phyloP scores from a whole-genome alignment of 2,329 filamentous ascomycete genomes.

The Aureobasidium sp. region DNA sequence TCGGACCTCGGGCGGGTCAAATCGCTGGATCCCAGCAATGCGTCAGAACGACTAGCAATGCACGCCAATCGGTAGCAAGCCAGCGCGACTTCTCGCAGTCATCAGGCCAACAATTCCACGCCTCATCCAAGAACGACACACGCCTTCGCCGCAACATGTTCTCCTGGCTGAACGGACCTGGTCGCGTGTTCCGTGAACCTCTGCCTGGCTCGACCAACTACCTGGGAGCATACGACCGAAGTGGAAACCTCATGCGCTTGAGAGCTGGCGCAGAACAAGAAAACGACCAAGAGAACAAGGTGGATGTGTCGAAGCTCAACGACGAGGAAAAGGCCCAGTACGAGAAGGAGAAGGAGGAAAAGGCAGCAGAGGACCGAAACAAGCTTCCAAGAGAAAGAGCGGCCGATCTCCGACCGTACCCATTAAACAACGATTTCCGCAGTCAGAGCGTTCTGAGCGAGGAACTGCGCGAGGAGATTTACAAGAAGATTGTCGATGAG shows the following conservation, averaged over 20 bases:
- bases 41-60: constrained; percentile 1
- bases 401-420: constrained; percentile 55
- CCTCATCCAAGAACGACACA: constrained; percentile 31
- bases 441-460: constrained; percentile 70
- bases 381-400: constrained; percentile 24
- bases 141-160: constrained; percentile 50
- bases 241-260: constrained; percentile 42
- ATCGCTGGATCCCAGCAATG: constrained; percentile 5
- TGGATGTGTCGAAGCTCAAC: constrained; percentile 20
- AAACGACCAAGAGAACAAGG: constrained; percentile 20
- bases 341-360: constrained; percentile 17
- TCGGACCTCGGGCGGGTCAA: constrained; percentile 8
- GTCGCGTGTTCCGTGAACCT: constrained; percentile 42
- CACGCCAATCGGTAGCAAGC: not conserved
- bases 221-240: constrained; percentile 46
- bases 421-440: constrained; percentile 62
- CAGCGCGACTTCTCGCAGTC: constrained; percentile 16
- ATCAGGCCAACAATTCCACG: constrained; percentile 10
- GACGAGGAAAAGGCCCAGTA: constrained; percentile 20
- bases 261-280: constrained; percentile 20
- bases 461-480: constrained; percentile 65
- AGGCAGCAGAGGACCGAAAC: constrained; percentile 20
- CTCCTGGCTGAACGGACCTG: constrained; percentile 52
- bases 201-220: constrained; percentile 49
- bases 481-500: constrained; percentile 56